Evolutionary conservation across 805 yeast genomes (phyloP), one percentile per base, ranked within the genome.

Genomic region (Kurtzmaniella cleridarum): DNA sequence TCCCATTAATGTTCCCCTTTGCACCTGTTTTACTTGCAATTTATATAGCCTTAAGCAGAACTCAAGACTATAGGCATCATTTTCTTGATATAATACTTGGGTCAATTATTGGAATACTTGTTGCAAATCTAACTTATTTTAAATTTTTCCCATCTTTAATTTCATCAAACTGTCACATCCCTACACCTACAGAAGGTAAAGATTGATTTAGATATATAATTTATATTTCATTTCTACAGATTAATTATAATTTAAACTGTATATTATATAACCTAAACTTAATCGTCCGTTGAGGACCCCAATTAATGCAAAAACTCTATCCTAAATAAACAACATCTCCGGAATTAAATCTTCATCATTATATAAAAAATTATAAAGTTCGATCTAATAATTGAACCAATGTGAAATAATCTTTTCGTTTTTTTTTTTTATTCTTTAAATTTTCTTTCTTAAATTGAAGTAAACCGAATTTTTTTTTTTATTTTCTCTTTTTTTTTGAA

Each of bases 201-300:
- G 20, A 15, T 34, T 10, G 37, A 41, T 33, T 17, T 14, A 10
- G 20, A 15, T 20, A 28, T 23, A 10, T 40, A 42, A 3, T 35
- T 13, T 34, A 39, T 30, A 20, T 5, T 5, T 6, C 6, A n/a
- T 28, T n/a, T 14, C 4, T n/a, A 28, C 30, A 9, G 5, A 5
- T 28, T 5, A 20, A 8, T 20, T 20, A 20, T 20, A n/a, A n/a
- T 20, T 20, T 20, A 5, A 20, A 5, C 24, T 20, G 24, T 20
- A 20, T 20, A 20, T 20, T 20, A 20, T 20, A 20, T 20, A 20
- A 36, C 39, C 39, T 36, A 47, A 49, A 53, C 56, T 53, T 60
- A 55, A 60, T 50, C 55, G 74, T 66, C 74, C 74, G 74, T 68
- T 68, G 74, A 68, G 71, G 74, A 67, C 69, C 66, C 71, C 59